Evolutionary conservation across 1,284 basidiomycete species (phyloP).

Genomic region (Neolentinus lepideus): DNA sequence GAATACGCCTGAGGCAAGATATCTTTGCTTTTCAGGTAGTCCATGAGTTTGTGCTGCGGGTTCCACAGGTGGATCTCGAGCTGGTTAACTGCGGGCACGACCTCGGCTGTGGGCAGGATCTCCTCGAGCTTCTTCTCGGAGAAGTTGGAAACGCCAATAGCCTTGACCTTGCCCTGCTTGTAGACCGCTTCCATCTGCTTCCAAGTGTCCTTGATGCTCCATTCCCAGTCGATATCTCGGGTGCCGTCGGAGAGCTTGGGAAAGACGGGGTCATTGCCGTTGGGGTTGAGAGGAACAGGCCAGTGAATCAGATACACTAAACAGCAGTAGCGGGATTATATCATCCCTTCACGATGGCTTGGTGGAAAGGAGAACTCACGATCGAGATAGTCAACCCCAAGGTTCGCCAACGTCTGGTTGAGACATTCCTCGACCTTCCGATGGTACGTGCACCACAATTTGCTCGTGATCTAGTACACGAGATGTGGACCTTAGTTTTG

Average conservation of each 20-base stretch:
- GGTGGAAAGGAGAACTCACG: slow-evolving; percentile 29
- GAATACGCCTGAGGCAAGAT: slow-evolving; percentile 81
- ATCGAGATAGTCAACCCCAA: slow-evolving; percentile 78
- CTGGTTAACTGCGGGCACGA: slow-evolving; percentile 54
- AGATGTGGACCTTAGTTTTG: not conserved
- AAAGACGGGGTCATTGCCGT: slow-evolving; percentile 67
- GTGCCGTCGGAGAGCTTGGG: slow-evolving; percentile 63
- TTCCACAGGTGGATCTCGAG: slow-evolving; percentile 75
- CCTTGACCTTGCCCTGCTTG: slow-evolving; percentile 49
- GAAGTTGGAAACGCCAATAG: slow-evolving; percentile 57
- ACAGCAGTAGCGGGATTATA: not conserved
- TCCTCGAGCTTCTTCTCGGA: slow-evolving; percentile 36
- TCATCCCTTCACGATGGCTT: slow-evolving; percentile 17
- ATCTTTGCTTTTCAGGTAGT: slow-evolving; percentile 59
- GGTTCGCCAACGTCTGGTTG: slow-evolving; percentile 62
- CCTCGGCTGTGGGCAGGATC: slow-evolving; percentile 36
- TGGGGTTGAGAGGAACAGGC: slow-evolving; percentile 72
- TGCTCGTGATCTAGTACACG: slow-evolving; percentile 50
- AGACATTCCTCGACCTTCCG: slow-evolving; percentile 68
- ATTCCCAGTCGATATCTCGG: slow-evolving; percentile 59
- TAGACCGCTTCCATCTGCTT: slow-evolving; percentile 72
- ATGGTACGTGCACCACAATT: slow-evolving; percentile 70
- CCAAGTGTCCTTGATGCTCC: slow-evolving; percentile 74
- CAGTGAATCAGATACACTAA: slow-evolving; percentile 79
- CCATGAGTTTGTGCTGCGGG: slow-evolving; percentile 66